phyloP scores from a whole-genome alignment of 176 grass and related monocot species.

The Cenchrus fungigraminus region DNA sequence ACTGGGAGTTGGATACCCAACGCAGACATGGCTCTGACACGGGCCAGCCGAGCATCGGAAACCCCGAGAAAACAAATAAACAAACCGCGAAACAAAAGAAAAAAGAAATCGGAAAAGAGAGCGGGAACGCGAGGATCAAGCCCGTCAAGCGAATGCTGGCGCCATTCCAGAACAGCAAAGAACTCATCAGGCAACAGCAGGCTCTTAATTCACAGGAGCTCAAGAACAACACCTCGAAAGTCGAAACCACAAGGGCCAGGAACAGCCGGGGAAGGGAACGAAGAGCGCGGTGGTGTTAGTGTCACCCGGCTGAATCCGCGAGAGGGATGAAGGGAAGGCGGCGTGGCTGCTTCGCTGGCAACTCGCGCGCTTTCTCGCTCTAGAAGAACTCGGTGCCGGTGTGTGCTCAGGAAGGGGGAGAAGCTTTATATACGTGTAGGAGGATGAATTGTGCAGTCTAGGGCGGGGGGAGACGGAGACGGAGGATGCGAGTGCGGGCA shows the following conservation, averaged over 20 bases:
- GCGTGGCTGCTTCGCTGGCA: background rate
- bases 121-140: background rate
- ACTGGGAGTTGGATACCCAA: slow-evolving; percentile 48
- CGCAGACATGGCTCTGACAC: slow-evolving; percentile 45
- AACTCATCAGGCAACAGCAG: background rate
- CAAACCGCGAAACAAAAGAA: background rate
- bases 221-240: background rate
- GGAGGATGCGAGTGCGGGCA: background rate
- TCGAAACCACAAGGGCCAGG: background rate
- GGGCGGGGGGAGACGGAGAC: background rate
- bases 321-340: background rate
- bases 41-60: slow-evolving; percentile 14
- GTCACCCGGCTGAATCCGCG: slow-evolving; percentile 16
- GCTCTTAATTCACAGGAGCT: background rate
- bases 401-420: background rate
- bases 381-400: background rate
- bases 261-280: background rate
- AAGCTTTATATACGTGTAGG: slow-evolving; percentile 32
- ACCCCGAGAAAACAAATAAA: slow-evolving; percentile 32
- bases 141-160: slow-evolving; percentile 18
- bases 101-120: background rate
- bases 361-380: background rate
- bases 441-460: background rate
- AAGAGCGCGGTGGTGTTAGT: background rate
- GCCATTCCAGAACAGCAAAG: background rate